phyloP scores from a whole-genome alignment of 2,329 filamentous ascomycete genomes.

The Trichoderma aggressivum region DNA sequence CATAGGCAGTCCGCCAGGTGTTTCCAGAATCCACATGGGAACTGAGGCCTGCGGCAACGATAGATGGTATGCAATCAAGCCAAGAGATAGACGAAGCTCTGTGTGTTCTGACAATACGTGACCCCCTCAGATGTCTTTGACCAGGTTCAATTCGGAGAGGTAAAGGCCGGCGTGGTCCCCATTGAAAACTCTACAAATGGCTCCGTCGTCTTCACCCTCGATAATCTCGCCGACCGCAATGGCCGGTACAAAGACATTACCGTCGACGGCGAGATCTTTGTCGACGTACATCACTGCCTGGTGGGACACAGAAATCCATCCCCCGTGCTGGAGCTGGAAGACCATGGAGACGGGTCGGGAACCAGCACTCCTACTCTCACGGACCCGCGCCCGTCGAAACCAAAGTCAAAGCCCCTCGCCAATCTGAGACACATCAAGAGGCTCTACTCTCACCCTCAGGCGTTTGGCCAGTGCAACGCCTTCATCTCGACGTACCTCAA shows the following conservation, averaged over 20 bases:
- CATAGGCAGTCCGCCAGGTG: slow-evolving; percentile 44
- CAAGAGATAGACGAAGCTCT: not conserved
- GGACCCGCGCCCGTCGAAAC: slow-evolving; percentile 43
- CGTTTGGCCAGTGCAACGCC: slow-evolving; percentile 81
- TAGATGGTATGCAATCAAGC: slow-evolving; percentile 39
- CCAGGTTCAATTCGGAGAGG: slow-evolving; percentile 64
- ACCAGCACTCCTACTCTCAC: slow-evolving; percentile 49
- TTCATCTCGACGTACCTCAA: slow-evolving; percentile 71
- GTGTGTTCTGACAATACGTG: not conserved
- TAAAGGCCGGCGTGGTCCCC: slow-evolving; percentile 76
- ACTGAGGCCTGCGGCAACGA: slow-evolving; percentile 50
- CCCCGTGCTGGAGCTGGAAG: slow-evolving; percentile 30
- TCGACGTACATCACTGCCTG: slow-evolving; percentile 85
- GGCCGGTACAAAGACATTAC: slow-evolving; percentile 62
- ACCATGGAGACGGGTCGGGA: slow-evolving; percentile 37
- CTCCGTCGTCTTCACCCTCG: slow-evolving; percentile 83
- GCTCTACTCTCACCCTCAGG: slow-evolving; percentile 91
- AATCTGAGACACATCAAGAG: slow-evolving; percentile 63
- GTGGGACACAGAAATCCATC: slow-evolving; percentile 51
- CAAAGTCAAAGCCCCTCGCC: slow-evolving; percentile 45
- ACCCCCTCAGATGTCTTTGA: slow-evolving; percentile 67
- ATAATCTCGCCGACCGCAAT: slow-evolving; percentile 76
- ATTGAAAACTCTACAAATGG: slow-evolving; percentile 97
- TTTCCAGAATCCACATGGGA: slow-evolving; percentile 49
- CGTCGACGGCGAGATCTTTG: slow-evolving; percentile 80